Evolutionary conservation across 768 basidiomycete species (phyloP), one percentile per base, ranked within the genome.

Genomic region (Antrodiella citrinella): DNA sequence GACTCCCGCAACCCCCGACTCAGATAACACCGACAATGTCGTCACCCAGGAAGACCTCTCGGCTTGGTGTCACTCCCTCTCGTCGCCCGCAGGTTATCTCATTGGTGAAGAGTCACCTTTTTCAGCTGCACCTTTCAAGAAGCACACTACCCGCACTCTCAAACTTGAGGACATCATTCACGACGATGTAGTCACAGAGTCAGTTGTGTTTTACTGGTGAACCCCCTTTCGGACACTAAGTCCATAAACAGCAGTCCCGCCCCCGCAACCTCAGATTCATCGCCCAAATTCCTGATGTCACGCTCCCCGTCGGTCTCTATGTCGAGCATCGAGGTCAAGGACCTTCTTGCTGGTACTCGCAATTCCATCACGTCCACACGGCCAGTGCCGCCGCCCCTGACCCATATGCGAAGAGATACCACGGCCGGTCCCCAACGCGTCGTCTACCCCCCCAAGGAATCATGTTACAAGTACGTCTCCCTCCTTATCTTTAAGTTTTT

Each of bases 181-280:
- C 59, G 78, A 81, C 53, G 76, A 82, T 58, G 82, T 79, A 25
- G 89, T 84, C 63, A 84, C 86, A 55, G 84, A 87, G 86, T 89
- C 62, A 54, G 83, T 68, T 46, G 30, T 15, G 40, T 21, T 35
- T 49, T 26, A 54, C 23, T 49, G 40, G n/a, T 49, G 47, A 51
- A 45, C 23, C 54, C 50, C 19, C 42, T 50, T 44, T 51, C 35
- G 39, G 51, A 53, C 54, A 47, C 48, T 50, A 23, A 55, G 15
- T 44, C 21, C 35, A 22, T 25, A 39, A 7, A 35, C 38, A 40
- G 5, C 13, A 51, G 51, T 10, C 24, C 43, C 18, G 52, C 54
- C 38, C 45, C 51, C 20, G 35, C 46, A 2, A 26, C 15, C 44
- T 45, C 47, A 13, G 54, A 55, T 15, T 40, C 43, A 25, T 35